These are phyloP conservation scores for Discostella stelligeroides DNA, from an alignment of 108 stramenopile genomes.

Conservation along the genomic window DNA sequence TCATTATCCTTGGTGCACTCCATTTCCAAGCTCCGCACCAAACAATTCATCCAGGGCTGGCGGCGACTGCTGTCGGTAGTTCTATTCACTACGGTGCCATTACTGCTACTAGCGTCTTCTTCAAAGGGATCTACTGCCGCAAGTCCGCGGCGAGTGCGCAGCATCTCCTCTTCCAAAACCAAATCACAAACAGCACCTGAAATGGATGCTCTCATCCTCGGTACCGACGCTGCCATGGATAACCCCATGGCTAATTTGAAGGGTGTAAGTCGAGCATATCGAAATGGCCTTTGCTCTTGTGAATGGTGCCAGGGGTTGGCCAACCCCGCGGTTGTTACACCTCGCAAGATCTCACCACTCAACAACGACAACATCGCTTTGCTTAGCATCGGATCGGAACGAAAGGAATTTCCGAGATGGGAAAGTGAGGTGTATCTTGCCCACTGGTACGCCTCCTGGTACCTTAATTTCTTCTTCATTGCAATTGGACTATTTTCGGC, in stretches of 20 bases:
- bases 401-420: constrained; percentile 35
- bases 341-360: constrained; percentile 12
- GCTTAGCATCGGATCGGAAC: constrained; percentile 45
- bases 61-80: constrained; percentile 11
- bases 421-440: constrained; percentile 45
- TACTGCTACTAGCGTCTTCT: background rate
- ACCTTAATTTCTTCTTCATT: background rate
- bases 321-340: background rate
- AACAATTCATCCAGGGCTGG: constrained; percentile 49
- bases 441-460: constrained; percentile 41
- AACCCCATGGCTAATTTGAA: constrained; percentile 49
- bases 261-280: constrained; percentile 48
- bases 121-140: too few species aligned
- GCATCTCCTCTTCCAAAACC: constrained; percentile 47
- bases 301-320: background rate
- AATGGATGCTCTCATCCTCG: constrained; percentile 32
- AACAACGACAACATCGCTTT: constrained; percentile 47
- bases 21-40: constrained; percentile 33
- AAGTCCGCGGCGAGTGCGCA: constrained; percentile 22
- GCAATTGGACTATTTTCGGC: background rate
- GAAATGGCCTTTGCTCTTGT: constrained; percentile 29
- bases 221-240: constrained; percentile 47
- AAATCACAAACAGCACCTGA: constrained; percentile 43
- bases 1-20: background rate
- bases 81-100: background rate